Evolutionary conservation across 306 rosid genomes (phyloP), one percentile per base, ranked within the genome.

Genomic region (Cyamopsis tetragonoloba): DNA sequence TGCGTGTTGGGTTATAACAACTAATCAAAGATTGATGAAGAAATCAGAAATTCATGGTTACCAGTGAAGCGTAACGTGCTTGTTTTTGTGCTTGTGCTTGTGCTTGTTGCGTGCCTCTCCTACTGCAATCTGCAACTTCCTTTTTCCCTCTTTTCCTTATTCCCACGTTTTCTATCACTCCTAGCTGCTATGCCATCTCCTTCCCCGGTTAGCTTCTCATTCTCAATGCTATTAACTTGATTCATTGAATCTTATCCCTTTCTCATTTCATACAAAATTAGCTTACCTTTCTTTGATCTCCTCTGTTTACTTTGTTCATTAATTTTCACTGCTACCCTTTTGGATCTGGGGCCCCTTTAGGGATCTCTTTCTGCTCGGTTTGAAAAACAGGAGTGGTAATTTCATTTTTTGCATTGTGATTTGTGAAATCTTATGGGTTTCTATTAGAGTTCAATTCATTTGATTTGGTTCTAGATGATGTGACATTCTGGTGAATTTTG

Each of bases 311-410:
- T 7, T 8, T 42, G n/a, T 46, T 51, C 8, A 15, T 4, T 62
- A 5, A 14, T 69, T 57, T 54, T 39, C 13, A 65, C 22, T 24
- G 44, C 17, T 43, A 26, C 50, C 43, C 67, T 57, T 50, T 49
- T 59, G 84, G 76, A 81, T 80, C 79, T 74, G 74, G 49, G 19
- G 14, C 67, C 38, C 31, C 30, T 22, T 48, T 39, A 18, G 31
- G 28, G 73, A 69, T 78, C 73, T 63, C 58, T 59, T 14, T 59
- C 44, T 43, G 39, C 54, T 75, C n/a, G 50, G 15, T 62, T 39
- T 42, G 41, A 12, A 10, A 15, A 35, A 43, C 50, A 26, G 31
- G 15, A 43, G 22, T 62, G 41, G 28, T 28, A 32, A 6, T 19
- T 34, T 28, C 42, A 3, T 38, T 22, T 4, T 37, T 7, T 3